Conservation (phyloP, 2,329 filamentous ascomycete genomes). For the Phialemonium atrogriseum region DNA sequence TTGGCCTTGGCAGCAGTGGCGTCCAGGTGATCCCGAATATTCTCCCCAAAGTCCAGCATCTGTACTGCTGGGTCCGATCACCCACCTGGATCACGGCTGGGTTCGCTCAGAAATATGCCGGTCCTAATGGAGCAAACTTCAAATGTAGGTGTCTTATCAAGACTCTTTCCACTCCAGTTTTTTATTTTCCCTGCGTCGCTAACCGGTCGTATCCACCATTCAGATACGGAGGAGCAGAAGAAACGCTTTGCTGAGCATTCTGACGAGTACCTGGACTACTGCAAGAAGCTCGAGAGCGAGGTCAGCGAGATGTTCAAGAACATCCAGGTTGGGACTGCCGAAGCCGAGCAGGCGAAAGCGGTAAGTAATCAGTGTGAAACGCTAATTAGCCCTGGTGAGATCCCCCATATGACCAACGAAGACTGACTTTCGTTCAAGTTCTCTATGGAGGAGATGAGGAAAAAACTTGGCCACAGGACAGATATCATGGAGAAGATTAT, state of each 20-base stretch:
- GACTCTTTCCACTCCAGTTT: not conserved
- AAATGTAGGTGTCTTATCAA: slow-evolving; percentile 4
- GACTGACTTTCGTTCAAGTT: not conserved
- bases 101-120: slow-evolving; percentile 6
- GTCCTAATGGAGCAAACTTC: slow-evolving; percentile 6
- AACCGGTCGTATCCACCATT: too few species aligned
- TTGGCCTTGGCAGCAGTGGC: slow-evolving; percentile 4
- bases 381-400: not conserved
- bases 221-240: slow-evolving; percentile 5
- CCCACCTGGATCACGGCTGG: slow-evolving; percentile 8
- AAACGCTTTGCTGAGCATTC: slow-evolving; percentile 1
- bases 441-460: slow-evolving; percentile 3
- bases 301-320: slow-evolving; percentile 4
- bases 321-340: slow-evolving; percentile 3
- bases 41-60: slow-evolving; percentile 1
- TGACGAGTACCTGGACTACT: slow-evolving; percentile 3
- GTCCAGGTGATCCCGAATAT: slow-evolving; percentile 6
- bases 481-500: slow-evolving; percentile 2
- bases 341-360: not conserved
- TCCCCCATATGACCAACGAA: not conserved
- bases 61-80: slow-evolving; percentile 4
- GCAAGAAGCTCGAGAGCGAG: slow-evolving; percentile 6
- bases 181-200: not conserved
- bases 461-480: slow-evolving; percentile 2
- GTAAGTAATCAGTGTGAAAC: not conserved